Evolutionary conservation across 371 early-diverging fungal species (phyloP), one percentile per base, ranked within the genome.

Genomic region (Circinella umbellata): DNA sequence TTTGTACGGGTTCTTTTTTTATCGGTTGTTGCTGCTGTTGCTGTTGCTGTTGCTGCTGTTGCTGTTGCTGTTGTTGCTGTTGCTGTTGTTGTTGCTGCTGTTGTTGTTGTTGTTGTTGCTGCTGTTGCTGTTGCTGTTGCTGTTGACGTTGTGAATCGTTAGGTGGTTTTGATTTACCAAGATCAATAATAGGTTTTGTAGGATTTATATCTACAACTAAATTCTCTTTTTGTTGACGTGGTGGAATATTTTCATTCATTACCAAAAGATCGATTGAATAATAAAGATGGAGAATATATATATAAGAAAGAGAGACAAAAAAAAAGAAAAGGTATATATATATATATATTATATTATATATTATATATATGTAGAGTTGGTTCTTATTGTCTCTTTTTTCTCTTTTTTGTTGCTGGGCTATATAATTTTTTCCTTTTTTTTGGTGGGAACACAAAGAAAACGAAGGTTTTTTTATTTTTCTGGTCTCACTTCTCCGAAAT

Each of bases 231-330:
- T 57, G 57, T n/a, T 27, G 57, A 13, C n/a, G 20, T 57, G 57
- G 57, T 10, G 57, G 57, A 14, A 57, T 34, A 57, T 57, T 57
- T 34, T 57, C 57, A 57, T 57, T 57, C 57, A 57, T 57, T 18
- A 34, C 27, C 54, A 27, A 27, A 27, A 27, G 54, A 54, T 54
- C 54, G 54, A 54, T 54, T 47, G 54, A 7, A 8, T 54, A 15
- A n/a, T 20, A 14, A 54, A 20, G 54, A 54, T 54, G 54, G 4
- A n/a, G 54, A n/a, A n/a, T 18, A n/a, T 54, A 15, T 8, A 15
- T 14, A n/a, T 54, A 8, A 13, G 3, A 42, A 1, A 42, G 42
- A 42, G 3, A 42, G 42, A 27, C 27, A 1, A 27, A 27, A 27
- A n/a, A n/a, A n/a, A n/a, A n/a, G n/a, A n/a, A n/a, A n/a, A n/a